Percentiles rank a stretch among this genome's conserved stretches.
phyloP scores from a whole-genome alignment of 2,329 filamentous ascomycete species.

The Pseudocercospora fijiensis region DNA sequence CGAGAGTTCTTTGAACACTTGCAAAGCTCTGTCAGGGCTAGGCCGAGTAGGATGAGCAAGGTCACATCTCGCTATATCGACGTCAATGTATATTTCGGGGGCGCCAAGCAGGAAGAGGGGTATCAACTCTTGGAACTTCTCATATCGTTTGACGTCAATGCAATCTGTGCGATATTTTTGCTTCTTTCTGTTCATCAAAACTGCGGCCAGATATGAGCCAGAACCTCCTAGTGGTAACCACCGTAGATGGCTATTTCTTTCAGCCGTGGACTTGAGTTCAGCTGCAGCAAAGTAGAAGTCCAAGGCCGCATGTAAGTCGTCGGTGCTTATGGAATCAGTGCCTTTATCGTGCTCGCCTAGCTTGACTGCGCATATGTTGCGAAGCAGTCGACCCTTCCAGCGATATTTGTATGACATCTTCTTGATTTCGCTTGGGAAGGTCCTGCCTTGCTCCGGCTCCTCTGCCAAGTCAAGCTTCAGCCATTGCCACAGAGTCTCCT shows the following conservation, averaged over 20 bases:
- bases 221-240: conserved; percentile 11
- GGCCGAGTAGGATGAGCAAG: conserved; percentile 8
- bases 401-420: conserved; percentile 14
- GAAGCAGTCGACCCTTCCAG: conserved; percentile 29
- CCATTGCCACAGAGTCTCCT: conserved; percentile 36
- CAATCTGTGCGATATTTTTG: not conserved
- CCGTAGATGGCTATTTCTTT: conserved; percentile 5
- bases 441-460: not conserved
- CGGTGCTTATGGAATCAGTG: not conserved
- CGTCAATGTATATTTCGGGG: not conserved
- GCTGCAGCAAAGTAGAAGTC: conserved; percentile 16
- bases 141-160: conserved; percentile 17
- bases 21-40: not conserved
- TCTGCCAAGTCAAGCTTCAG: conserved; percentile 26
- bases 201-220: not conserved
- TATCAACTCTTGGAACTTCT: conserved; percentile 12
- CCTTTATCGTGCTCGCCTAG: not conserved
- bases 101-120: not conserved
- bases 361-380: conserved; percentile 18
- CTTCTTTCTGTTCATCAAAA: not conserved
- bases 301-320: conserved; percentile 17
- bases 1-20: not conserved
- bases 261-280: conserved; percentile 10
- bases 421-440: not conserved
- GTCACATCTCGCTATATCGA: not conserved